phyloP scores from a whole-genome alignment of 306 rosid genomes.

The Castanea mollissima region DNA sequence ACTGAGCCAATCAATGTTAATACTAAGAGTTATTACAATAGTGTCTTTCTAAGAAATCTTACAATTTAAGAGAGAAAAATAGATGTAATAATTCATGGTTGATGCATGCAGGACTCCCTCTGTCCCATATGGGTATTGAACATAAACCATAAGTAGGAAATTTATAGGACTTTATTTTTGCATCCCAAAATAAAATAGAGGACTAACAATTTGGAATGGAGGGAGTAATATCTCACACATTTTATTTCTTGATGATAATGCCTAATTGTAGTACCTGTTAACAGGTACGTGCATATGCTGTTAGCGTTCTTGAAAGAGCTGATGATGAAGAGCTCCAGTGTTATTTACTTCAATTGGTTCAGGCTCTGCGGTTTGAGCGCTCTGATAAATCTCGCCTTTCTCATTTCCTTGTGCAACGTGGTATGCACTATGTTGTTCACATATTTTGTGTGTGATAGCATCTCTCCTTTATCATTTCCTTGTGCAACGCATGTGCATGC shows the following conservation, averaged over 20 bases:
- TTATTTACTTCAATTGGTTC: conserved; percentile 96
- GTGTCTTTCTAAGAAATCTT: background rate
- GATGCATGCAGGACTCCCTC: background rate
- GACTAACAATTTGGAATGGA: no score
- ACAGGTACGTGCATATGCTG: conserved; percentile 99
- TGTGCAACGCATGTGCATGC: no score
- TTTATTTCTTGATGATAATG: conserved; percentile 14
- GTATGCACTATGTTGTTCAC: conserved; percentile 39
- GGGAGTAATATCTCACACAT: background rate
- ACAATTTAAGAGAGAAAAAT: background rate
- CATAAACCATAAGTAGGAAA: background rate
- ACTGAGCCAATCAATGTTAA: no score
- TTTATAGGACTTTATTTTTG: no score
- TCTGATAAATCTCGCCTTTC: conserved; percentile 92
- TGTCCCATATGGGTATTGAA: no score
- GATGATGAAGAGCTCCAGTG: conserved; percentile 98
- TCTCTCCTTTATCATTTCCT: no score
- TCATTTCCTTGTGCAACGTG: conserved; percentile 88
- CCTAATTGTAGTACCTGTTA: conserved; percentile 13
- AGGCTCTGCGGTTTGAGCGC: conserved; percentile 97
- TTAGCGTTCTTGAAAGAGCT: conserved; percentile 97
- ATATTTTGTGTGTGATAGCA: background rate
- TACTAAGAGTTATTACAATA: no score
- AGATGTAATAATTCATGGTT: background rate
- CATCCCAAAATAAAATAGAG: no score